A percentile compares a stretch with the other conserved stretches of the same genome.
Evolutionary conservation across 2,329 filamentous ascomycete genomes (phyloP).

Genomic region (Aspergillus quadrilineatus): DNA sequence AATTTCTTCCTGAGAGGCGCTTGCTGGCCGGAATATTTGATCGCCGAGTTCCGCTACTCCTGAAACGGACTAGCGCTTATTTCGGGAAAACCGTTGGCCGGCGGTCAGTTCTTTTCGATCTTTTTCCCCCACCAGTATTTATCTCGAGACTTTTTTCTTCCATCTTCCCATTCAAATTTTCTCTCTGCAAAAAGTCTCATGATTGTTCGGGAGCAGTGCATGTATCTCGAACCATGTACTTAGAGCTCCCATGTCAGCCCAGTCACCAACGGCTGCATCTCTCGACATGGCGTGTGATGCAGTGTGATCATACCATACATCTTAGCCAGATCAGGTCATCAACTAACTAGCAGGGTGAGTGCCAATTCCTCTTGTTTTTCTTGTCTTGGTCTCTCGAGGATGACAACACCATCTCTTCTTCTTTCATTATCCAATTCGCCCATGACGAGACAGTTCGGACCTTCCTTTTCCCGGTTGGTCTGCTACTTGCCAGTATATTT

Average conservation of each 20-base stretch:
- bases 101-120: constrained; percentile 13
- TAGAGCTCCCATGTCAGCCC: background rate
- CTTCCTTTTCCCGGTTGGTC: constrained; percentile 61
- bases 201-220: background rate
- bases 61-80: constrained; percentile 14
- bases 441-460: constrained; percentile 64
- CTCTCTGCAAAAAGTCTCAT: constrained; percentile 13
- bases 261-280: background rate
- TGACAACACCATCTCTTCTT: constrained; percentile 59
- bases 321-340: background rate
- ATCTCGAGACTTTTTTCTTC: constrained; percentile 19
- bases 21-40: constrained; percentile 16
- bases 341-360: constrained; percentile 26
- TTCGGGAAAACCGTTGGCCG: constrained; percentile 16
- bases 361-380: constrained; percentile 10
- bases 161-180: constrained; percentile 17
- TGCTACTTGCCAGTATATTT: constrained; percentile 72
- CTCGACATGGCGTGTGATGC: background rate
- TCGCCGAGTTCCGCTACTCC: constrained; percentile 15
- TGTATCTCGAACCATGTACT: background rate
- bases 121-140: constrained; percentile 14
- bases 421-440: constrained; percentile 67
- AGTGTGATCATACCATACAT: constrained; percentile 11
- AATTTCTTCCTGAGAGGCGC: constrained; percentile 8
- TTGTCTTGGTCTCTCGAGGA: constrained; percentile 47